Base-by-base conservation (phyloP, 306 rosid genomes). In the Elaeagnus macrophylla region DNA sequence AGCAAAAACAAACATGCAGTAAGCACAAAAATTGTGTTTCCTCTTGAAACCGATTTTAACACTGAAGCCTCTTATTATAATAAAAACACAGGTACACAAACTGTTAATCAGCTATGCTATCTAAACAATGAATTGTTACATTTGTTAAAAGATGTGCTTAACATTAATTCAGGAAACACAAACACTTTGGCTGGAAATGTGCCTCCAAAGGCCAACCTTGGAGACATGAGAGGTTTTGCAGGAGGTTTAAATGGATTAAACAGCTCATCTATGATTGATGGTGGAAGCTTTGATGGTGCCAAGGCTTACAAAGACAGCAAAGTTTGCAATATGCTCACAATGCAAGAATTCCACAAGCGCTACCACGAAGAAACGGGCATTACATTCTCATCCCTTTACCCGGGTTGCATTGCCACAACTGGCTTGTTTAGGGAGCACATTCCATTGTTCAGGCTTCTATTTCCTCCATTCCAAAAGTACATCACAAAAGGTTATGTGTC, bases 391-490 rank as follows among this genome's bases (percentile, higher is more conserved):
- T 40, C 12, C 44, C 44, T 40, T 40, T 40, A 40, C 1, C 44
- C 44, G 9, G 12, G 44, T 11, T 40, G 44, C 44, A 40, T 11
- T 40, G 44, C 44, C 1, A 11, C 44, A 40, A 40, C 44, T 40
- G 12, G 44, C 67, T 40, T 40, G 12, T 40, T 40, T 40, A 40
- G 44, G 44, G 44, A 40, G 12, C 44, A 40, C 12, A 40, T 40
- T 40, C 44, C 44, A 40, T 40, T 40, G 44, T 11, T 40, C 85
- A 80, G 84, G 61, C 51, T 81, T 49, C 79, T 93, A 5, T 93
- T 93, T 77, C 96, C 99, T 58, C 95, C 95, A 67, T 93, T 93
- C 89, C 99, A 93, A 37, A 87, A 82, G 85, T 87, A 77, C 82
- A 84, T 93, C 57, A 93, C 99, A 57, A 93, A 87, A 76, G 99